Percentiles rank a stretch among this genome's conserved stretches.
These are phyloP conservation scores for Sporothrix protearum DNA, from an alignment of 2,329 filamentous ascomycete genomes.

Conservation along the genomic window DNA sequence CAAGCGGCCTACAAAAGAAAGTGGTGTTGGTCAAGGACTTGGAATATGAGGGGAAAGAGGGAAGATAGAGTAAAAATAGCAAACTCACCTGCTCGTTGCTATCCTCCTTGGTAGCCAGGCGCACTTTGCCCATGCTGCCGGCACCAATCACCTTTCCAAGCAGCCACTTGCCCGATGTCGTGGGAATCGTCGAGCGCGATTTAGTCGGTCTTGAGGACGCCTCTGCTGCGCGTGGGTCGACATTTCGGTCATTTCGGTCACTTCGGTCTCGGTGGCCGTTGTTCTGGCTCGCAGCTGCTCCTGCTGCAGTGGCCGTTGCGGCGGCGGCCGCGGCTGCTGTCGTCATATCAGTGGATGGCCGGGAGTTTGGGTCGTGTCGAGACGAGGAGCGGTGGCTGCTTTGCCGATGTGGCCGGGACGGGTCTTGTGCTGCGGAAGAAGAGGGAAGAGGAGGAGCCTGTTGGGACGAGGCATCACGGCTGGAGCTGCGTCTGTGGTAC, in stretches of 20 bases:
- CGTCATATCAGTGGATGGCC: constrained; percentile 31
- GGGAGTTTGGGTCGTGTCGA: constrained; percentile 20
- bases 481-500: constrained; percentile 47
- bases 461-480: constrained; percentile 51
- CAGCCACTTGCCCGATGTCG: constrained; percentile 87
- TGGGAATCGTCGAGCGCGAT: constrained; percentile 78
- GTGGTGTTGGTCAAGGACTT: neutral
- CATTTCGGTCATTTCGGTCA: too few relatives aligned
- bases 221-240: constrained; percentile 47
- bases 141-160: constrained; percentile 95
- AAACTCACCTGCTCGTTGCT: constrained; percentile 79
- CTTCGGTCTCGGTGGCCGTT: constrained; percentile 34
- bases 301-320: constrained; percentile 25
- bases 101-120: constrained; percentile 85
- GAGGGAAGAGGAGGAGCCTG: neutral
- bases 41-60: neutral
- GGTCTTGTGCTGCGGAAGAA: constrained; percentile 38
- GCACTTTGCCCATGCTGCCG: constrained; percentile 98
- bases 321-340: constrained; percentile 38
- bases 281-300: neutral
- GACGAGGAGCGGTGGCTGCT: constrained; percentile 48
- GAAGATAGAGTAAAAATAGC: constrained; percentile 7
- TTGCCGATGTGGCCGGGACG: constrained; percentile 48
- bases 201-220: constrained; percentile 51
- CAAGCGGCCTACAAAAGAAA: constrained; percentile 71